phyloP scores from a whole-genome alignment of 306 rosid genomes.

The Dalbergia cultrata region DNA sequence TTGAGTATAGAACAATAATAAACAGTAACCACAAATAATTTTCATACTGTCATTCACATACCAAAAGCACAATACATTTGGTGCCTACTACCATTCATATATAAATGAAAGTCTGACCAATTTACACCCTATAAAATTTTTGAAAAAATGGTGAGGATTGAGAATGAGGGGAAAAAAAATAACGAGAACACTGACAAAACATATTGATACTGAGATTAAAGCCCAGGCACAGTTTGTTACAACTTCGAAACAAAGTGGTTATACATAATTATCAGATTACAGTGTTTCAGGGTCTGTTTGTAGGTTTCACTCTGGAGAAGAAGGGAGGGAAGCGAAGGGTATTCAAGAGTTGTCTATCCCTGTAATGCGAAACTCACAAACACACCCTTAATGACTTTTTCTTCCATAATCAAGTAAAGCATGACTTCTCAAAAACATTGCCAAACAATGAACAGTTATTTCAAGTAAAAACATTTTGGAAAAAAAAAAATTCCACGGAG shows the following conservation, averaged over 20 bases:
- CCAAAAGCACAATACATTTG: not conserved
- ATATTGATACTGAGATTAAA: not conserved
- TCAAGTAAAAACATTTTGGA: not conserved
- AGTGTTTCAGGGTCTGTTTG: not conserved
- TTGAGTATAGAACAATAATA: slow-evolving; percentile 4
- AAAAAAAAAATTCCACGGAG: not conserved
- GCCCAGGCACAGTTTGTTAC: not conserved
- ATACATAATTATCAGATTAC: too few species aligned
- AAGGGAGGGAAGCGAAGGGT: too few species aligned
- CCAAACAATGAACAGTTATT: not conserved
- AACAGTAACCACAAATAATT: not conserved
- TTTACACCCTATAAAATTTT: too few species aligned
- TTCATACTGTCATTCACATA: not conserved
- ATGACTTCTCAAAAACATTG: not conserved
- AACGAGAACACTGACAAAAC: not conserved
- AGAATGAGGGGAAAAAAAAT: not conserved
- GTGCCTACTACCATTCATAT: not conserved
- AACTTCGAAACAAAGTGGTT: not conserved
- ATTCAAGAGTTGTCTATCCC: too few species aligned
- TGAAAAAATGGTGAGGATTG: not conserved
- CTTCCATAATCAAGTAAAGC: not conserved
- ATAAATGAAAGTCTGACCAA: too few species aligned
- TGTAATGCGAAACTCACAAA: too few species aligned
- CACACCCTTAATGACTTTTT: not conserved
- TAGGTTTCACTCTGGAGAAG: too few species aligned